Evolutionary conservation across 306 rosid species (phyloP).

Genomic region (Inga laurina): DNA sequence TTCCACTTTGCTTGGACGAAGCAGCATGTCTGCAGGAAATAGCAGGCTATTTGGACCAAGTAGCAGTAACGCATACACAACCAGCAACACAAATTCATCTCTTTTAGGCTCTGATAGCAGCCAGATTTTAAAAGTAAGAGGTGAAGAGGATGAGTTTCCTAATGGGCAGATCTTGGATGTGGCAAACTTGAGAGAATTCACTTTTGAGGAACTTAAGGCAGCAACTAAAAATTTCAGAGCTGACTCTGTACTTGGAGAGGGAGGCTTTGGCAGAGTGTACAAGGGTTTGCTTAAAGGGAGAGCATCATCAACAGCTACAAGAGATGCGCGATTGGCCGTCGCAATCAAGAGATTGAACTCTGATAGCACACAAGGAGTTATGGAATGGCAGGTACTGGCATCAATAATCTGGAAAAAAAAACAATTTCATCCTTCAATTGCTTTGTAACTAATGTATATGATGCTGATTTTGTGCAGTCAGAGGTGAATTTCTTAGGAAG

Average conservation of each 20-base stretch:
- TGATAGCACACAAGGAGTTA: slow-evolving; percentile 71
- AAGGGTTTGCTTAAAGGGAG: slow-evolving; percentile 79
- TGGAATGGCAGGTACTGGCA: slow-evolving; percentile 80
- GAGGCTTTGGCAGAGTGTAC: slow-evolving; percentile 88
- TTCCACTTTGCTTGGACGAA: slow-evolving; percentile 45
- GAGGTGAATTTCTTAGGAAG: slow-evolving; percentile 93
- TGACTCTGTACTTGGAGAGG: slow-evolving; percentile 74
- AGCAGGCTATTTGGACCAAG: slow-evolving; percentile 43
- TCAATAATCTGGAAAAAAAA: background rate
- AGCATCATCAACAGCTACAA: slow-evolving; percentile 21
- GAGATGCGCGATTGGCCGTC: slow-evolving; percentile 45
- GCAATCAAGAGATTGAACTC: slow-evolving; percentile 80
- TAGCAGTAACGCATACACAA: slow-evolving; percentile 50
- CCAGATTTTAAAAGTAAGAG: slow-evolving; percentile 52
- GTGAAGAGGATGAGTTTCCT: slow-evolving; percentile 53
- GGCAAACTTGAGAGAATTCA: slow-evolving; percentile 61
- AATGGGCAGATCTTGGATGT: slow-evolving; percentile 70
- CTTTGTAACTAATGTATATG: background rate
- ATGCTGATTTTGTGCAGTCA: slow-evolving; percentile 50
- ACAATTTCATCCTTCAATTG: background rate
- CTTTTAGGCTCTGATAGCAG: slow-evolving; percentile 62
- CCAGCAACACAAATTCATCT: slow-evolving; percentile 55
- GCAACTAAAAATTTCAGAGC: slow-evolving; percentile 76
- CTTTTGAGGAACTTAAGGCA: slow-evolving; percentile 60
- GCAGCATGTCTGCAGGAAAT: slow-evolving; percentile 41